Percentiles rank a stretch among this genome's conserved stretches.
phyloP scores from a whole-genome alignment of 192 early-diverging fungal species.

The Backusella tarrabulga region DNA sequence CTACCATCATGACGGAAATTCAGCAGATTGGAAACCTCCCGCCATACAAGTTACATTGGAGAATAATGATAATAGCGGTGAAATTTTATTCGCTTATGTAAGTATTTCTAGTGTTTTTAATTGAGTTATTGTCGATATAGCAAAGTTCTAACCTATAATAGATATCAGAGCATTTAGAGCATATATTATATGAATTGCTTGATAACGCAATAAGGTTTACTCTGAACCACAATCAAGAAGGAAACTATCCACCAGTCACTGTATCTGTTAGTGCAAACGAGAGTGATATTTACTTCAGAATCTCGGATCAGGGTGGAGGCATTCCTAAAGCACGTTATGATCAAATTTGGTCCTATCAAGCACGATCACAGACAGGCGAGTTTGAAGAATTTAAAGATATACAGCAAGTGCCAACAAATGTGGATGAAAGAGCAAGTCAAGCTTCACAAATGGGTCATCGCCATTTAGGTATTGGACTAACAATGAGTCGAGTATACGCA shows the following conservation, averaged over 20 bases:
- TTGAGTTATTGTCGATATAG: not conserved
- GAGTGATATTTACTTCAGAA: conserved; percentile 80
- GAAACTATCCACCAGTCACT: conserved; percentile 66
- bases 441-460: conserved; percentile 18
- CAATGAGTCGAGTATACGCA: conserved; percentile 88
- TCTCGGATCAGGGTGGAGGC: conserved; percentile 94
- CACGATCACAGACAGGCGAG: conserved; percentile 28
- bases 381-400: conserved; percentile 70
- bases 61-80: not conserved
- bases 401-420: conserved; percentile 73
- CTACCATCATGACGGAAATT: not conserved
- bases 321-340: conserved; percentile 61
- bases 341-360: conserved; percentile 71
- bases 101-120: not conserved
- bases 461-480: conserved; percentile 82
- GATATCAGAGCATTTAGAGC: conserved; percentile 87
- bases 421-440: conserved; percentile 39
- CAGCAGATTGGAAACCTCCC: not conserved
- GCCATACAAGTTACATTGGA: not conserved
- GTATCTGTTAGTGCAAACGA: conserved; percentile 80
- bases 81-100: conserved; percentile 31
- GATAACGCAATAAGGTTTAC: conserved; percentile 83
- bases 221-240: conserved; percentile 49
- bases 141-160: not conserved
- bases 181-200: conserved; percentile 90